Conservation (phyloP, 2,329 filamentous ascomycete genomes). For the Phialemoniopsis sp. region DNA sequence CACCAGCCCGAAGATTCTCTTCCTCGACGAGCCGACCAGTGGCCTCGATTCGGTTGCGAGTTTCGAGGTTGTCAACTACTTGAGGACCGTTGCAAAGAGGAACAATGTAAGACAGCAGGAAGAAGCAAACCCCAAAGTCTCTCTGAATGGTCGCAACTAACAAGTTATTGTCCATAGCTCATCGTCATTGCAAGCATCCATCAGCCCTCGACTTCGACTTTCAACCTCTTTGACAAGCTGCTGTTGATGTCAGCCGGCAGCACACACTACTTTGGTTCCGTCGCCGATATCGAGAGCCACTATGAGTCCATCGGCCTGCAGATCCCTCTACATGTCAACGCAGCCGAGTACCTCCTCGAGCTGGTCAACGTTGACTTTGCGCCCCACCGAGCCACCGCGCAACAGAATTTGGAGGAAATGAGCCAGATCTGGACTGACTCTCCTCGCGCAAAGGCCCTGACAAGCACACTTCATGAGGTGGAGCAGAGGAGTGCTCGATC, state of each 20-base stretch:
- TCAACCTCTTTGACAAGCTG: slow-evolving; percentile 76
- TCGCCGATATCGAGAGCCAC: slow-evolving; percentile 54
- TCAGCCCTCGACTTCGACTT: slow-evolving; percentile 77
- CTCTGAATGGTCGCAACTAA: background rate
- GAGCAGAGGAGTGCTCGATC: slow-evolving; percentile 19
- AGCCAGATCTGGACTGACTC: slow-evolving; percentile 53
- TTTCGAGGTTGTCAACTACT: slow-evolving; percentile 71
- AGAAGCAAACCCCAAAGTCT: background rate
- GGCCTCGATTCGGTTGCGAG: slow-evolving; percentile 77
- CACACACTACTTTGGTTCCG: slow-evolving; percentile 68
- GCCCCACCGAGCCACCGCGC: slow-evolving; percentile 38
- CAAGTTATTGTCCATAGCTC: slow-evolving; percentile 37
- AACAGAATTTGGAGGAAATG: slow-evolving; percentile 46
- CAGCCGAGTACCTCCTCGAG: slow-evolving; percentile 77
- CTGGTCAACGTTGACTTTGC: slow-evolving; percentile 75
- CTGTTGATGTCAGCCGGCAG: slow-evolving; percentile 67
- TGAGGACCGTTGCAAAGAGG: slow-evolving; percentile 60
- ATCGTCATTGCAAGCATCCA: slow-evolving; percentile 81
- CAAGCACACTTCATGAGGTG: slow-evolving; percentile 13
- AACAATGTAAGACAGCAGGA: slow-evolving; percentile 58
- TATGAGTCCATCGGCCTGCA: slow-evolving; percentile 57
- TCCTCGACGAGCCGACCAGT: slow-evolving; percentile 80
- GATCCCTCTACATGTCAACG: slow-evolving; percentile 69
- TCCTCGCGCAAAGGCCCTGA: slow-evolving; percentile 11
- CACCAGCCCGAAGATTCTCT: slow-evolving; percentile 74